Percentiles rank a stretch among this genome's conserved stretches.
These are phyloP conservation scores for Naganishia friedmannii DNA, from an alignment of 768 basidiomycete species.

Conservation along the genomic window DNA sequence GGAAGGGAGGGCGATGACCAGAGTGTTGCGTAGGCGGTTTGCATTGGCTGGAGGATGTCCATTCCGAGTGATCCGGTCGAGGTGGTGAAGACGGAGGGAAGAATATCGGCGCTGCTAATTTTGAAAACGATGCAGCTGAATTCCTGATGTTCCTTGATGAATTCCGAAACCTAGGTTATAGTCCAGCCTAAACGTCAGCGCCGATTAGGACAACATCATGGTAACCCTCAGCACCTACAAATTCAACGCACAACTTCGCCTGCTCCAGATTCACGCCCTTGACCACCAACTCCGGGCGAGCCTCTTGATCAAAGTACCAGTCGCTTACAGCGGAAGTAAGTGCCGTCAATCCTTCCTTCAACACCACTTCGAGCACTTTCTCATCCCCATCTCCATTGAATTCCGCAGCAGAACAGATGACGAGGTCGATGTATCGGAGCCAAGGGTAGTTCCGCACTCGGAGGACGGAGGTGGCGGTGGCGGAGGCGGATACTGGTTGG, in stretches of 20 bases:
- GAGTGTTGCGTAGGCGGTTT: constrained; percentile 6
- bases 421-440: constrained; percentile 13
- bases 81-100: neutral
- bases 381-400: neutral
- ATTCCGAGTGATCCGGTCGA: neutral
- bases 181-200: neutral
- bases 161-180: neutral
- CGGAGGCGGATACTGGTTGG: too few species aligned
- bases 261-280: constrained; percentile 4
- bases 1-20: neutral
- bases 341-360: constrained; percentile 5
- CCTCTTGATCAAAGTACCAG: neutral
- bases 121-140: constrained; percentile 10
- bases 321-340: constrained; percentile 1
- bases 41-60: constrained; percentile 6
- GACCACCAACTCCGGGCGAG: constrained; percentile 7
- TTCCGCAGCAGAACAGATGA: neutral
- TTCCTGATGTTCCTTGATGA: neutral
- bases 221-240: neutral
- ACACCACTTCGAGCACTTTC: neutral
- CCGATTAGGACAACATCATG: too few species aligned
- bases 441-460: neutral
- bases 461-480: neutral
- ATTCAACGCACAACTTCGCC: neutral
- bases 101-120: neutral